Evolutionary conservation across 495 filamentous ascomycete species (phyloP), one percentile per base, ranked within the genome.

Genomic region (Talaromyces ruber): DNA sequence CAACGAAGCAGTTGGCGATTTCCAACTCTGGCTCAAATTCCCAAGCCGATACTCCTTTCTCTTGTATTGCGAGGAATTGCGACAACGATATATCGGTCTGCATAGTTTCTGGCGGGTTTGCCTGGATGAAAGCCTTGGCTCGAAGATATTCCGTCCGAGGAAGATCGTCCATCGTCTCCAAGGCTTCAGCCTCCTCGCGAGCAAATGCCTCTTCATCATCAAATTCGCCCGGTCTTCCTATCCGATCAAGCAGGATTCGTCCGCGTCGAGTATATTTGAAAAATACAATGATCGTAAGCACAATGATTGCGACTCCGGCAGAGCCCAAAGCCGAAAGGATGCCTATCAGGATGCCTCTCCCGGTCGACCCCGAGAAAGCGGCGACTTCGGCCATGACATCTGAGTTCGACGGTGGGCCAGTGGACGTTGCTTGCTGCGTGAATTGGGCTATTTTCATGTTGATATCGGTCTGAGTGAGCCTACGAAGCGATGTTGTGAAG

Each of bases 1-100:
- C 92, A 52, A 98, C 94, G 71, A 98, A 98, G 72, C 95, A 98
- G 74, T 98, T 98, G 60, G 94, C 94, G 65, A 98, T 97, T 73
- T 98, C 94, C 37, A 98, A 76, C 73, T 98, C 94, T 2, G 94
- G 93, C 71, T 97, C 93, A 64, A 98, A 98, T 72, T 98, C 94
- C 94, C 94, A 98, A 8, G 94, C 94, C 6, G 93, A 95, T 22
- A 98, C 94, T 56, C 94, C 94, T 72, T 98, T 98, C 73, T 98
- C 94, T 77, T 98, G 94, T 65, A 98, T 98, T 28, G 95, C 94
- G 53, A 98, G 81, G 69, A 96, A 98, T 72, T 98, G 94, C 45
- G 95, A 97, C 62, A 98, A 75, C 28, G 94, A 97, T 62, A 98
- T 98, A 67, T 98, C 94, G 64, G 94, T 98, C 67, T 93, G 91